Base-by-base conservation (phyloP, 2,329 filamentous ascomycete genomes). In the Pestalotiopsis sp. region DNA sequence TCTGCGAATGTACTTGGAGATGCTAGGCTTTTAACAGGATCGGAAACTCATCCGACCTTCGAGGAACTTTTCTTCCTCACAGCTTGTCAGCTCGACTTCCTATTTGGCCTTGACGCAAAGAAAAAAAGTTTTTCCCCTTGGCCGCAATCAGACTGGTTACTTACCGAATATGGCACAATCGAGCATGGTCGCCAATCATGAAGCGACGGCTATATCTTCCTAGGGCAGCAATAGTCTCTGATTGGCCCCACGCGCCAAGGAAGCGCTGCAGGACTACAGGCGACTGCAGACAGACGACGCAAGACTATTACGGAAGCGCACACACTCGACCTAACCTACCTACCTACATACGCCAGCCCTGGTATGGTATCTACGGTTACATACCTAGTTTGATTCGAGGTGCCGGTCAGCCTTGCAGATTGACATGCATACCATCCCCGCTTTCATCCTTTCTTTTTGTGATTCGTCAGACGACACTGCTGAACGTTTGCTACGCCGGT, bases 381-480 rank as follows among this genome's bases (percentile, higher is more conserved):
- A 36, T 6, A 36, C 31, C 31, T 36, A 36, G 3, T 45, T 45
- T 45, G 45, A 52, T 52, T n/a, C n/a, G 14, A 25, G 27, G 27
- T 39, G 59, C 59, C 59, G 59, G 59, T 62, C 59, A 62, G 59
- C 59, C 59, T 62, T 62, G 59, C 59, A 62, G 59, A 62, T 62
- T 62, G 59, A 62, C 59, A 62, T 38, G 25, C 27, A 62, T 39
- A 62, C n/a, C 27, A 27, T 39, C 59, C 59, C 59, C 59, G 59
- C 59, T 62, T 62, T 62, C 27, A 36, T 39, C 36, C 59, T 62
- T 62, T 62, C n/a, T 62, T 62, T 62, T 36, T 36, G 17, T 17
- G 27, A 13, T 36, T 36, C 27, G n/a, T 38, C 11, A 17, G n/a
- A 17, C 25, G 12, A 20, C 27, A 38, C n/a, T 14, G 17, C 59